Conservation (phyloP, 805 yeast genomes). For the Alloascoidea africana region DNA sequence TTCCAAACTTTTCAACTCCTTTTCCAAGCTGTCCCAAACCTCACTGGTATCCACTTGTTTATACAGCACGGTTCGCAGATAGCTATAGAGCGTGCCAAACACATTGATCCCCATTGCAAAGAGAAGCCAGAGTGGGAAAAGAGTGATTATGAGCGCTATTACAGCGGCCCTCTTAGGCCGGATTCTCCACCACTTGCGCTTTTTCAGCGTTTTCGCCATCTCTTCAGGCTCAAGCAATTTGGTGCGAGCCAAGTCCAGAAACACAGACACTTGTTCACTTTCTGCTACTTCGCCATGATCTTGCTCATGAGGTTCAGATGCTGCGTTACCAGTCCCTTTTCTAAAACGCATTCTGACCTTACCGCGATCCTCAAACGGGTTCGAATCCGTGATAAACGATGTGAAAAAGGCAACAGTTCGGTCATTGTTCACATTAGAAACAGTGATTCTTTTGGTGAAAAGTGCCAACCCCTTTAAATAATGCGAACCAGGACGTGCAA, state of each 20-base stretch:
- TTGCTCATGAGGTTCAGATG: conserved; percentile 30
- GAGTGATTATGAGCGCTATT: neutral
- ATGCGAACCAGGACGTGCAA: conserved; percentile 32
- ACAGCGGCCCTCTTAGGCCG: neutral
- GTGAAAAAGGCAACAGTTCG: conserved; percentile 83
- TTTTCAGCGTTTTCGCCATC: conserved; percentile 1
- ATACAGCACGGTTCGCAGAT: neutral
- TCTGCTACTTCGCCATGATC: conserved; percentile 10
- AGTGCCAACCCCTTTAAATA: conserved; percentile 38
- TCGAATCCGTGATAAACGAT: conserved; percentile 53
- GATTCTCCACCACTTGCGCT: neutral
- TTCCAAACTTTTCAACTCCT: neutral
- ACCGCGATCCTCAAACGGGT: conserved; percentile 57
- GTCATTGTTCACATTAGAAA: conserved; percentile 73
- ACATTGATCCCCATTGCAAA: neutral
- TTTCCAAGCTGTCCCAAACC: neutral
- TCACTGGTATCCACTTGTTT: neutral
- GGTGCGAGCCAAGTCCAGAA: conserved; percentile 5
- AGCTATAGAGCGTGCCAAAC: neutral
- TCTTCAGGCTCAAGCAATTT: neutral
- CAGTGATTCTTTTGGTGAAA: conserved; percentile 41
- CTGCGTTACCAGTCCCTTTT: neutral
- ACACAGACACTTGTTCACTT: conserved; percentile 3
- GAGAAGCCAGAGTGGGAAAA: neutral
- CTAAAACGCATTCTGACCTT: conserved; percentile 16